Base-by-base conservation (phyloP, 495 filamentous ascomycete species). In the Mycothermus thermophilus region DNA sequence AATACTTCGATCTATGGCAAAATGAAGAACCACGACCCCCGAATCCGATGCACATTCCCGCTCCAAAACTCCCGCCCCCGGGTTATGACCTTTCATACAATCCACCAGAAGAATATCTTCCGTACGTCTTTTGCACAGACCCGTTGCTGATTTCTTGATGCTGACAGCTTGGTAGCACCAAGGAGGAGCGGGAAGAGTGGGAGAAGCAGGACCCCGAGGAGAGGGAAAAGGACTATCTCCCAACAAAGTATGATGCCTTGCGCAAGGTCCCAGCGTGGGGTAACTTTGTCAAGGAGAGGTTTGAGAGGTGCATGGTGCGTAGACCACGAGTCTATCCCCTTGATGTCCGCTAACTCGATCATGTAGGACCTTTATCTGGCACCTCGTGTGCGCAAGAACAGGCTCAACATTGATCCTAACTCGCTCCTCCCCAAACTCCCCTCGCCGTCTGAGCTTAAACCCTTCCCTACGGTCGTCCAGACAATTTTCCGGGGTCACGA, bases 41-140 rank as follows among this genome's bases (percentile, higher is more conserved):
- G 34, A 83, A 95, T 51, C 62, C 75, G 8, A 95, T 96, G 90
- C 79, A 95, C 44, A 75, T 96, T 37, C 83, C 92, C n/a, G 92
- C 90, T 14, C 90, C 90, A 2, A 96, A 96, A 52, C 69, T 90
- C 12, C 80, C 86, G 22, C 92, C 92, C 14, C 90, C 90, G 16
- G 84, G 85, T 18, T 94, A 93, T 49, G 90, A 94, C 46, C 67
- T 93, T 54, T 88, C 81, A 49, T 96, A 96, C 52, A 92, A 93
- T 58, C 90, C 90, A n/a, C 90, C 90, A 33, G 70, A 78, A 18
- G 90, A 97, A 55, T 97, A 96, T 52, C 64, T 97, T 8, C 90
- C 90, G 16, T 53, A 42, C 23, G 49, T 44, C 0, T 5, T 2
- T 12, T 14, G 3, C 0, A 4, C 13, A 8, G 23, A 12, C 10